Base-by-base conservation (phyloP, 768 basidiomycete genomes). In the Naganishia antarctica region DNA sequence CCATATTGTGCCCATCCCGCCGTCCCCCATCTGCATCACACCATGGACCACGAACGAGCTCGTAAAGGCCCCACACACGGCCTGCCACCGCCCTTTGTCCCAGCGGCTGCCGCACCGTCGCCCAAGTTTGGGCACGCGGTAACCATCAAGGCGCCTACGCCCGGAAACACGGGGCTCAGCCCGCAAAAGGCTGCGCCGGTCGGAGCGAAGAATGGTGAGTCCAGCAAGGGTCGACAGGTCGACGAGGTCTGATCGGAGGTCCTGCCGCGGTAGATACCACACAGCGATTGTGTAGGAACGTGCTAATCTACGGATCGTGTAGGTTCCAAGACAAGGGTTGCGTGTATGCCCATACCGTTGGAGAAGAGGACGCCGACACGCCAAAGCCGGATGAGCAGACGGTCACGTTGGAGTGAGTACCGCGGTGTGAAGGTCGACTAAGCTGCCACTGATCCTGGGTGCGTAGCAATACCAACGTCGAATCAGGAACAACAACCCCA, bases 211-310 rank as follows among this genome's bases (percentile, higher is more conserved):
- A 37, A 26, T 25, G 21, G 18, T 23, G 53, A 44, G 43, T 44
- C 43, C 9, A 6, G 13, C 37, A 16, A 40, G 8, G 37, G 37
- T 7, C 16, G n/a, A n/a, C n/a, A n/a, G 43, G 43, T 5, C 5
- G n/a, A 44, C 11, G 11, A n/a, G n/a, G 43, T 6, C 43, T 44
- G 43, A 44, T 21, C 9, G 43, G 5, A 5, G n/a, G 15, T 15
- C 50, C 5, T 13, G 32, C 28, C n/a, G 53, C 34, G 16, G 53
- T n/a, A 68, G 70, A 73, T 57, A 67, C 58, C 8, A 68, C 69
- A 26, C 85, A 86, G 75, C 84, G 87, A 60, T 87, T 91, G 72
- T 96, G 91, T 79, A 85, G 89, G 73, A 94, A 96, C 80, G 85
- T 92, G 58, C 80, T 88, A 76, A 92, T 94, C 68, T 88, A 92